Evolutionary conservation across 768 basidiomycete genomes (phyloP), one percentile per base, ranked within the genome.

Genomic region (Sutorius australiensis): DNA sequence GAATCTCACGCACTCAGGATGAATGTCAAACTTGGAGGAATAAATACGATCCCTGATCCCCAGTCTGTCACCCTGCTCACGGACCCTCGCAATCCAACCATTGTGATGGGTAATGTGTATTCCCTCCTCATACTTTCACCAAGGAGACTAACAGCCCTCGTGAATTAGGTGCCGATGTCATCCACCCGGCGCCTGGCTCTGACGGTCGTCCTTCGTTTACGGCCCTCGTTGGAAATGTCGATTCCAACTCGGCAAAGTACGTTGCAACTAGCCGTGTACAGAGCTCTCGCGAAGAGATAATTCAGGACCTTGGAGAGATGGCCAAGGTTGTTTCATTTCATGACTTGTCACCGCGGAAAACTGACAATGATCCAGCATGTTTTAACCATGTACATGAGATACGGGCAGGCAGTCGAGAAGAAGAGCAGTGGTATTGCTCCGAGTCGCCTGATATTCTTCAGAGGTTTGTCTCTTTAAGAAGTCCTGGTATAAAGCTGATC

Each of bases 1-100:
- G 28, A 27, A 46, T 36, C 46, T 53, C 53, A 51, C 48, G 34
- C 4, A 24, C 21, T 19, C 54, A 92, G 89, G 66, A 77, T 92
- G 59, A 92, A 92, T 55, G 89, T 89, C 17, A 92, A 92, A 66
- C 75, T 92, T 0, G 90, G 89, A 13, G 90, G 90, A 1, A 86
- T 91, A 64, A 92, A 92, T 64, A 80, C 82, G 2, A 75, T 92
- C 30, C 89, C 89, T 0, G 86, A 89, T 46, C 77, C 86, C 0
- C 72, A 77, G 12, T 84, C 84, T 0, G 84, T 87, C 2, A 74
- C 79, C 0, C 77, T 80, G 8, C 72, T 92, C 10, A 80, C 82
- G 0, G 89, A 92, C 61, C 80, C 83, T 1, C 75, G 79, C 28
- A 81, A 83, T 60, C 90, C 89, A 2, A 89, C 89, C 0, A 81